These are phyloP conservation scores for Aspergillus intermedius DNA, from an alignment of 2,329 filamentous ascomycete genomes.

Conservation along the genomic window DNA sequence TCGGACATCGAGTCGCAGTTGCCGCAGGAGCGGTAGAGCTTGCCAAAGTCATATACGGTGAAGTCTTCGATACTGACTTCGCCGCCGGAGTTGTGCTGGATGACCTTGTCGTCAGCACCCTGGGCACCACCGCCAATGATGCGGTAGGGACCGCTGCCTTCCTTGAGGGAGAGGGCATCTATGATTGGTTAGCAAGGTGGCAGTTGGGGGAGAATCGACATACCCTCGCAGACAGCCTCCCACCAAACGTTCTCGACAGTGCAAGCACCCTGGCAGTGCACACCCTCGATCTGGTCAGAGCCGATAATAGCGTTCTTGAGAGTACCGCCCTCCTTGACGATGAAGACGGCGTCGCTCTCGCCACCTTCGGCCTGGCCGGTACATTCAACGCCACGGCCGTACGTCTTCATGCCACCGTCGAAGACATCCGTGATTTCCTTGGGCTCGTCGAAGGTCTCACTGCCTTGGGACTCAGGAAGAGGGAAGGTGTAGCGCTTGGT, in stretches of 20 bases:
- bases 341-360: conserved; percentile 40
- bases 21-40: conserved; percentile 46
- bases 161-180: conserved; percentile 37
- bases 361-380: conserved; percentile 40
- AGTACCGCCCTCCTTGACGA: conserved; percentile 37
- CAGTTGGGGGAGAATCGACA: no score
- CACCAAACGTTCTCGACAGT: conserved; percentile 45
- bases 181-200: no score
- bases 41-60: conserved; percentile 44
- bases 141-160: conserved; percentile 28
- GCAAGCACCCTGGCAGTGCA: conserved; percentile 43
- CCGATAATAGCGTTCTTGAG: conserved; percentile 46
- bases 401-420: conserved; percentile 45
- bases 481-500: conserved; percentile 10
- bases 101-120: conserved; percentile 42
- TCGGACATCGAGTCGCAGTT: conserved; percentile 35
- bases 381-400: conserved; percentile 40
- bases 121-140: conserved; percentile 45
- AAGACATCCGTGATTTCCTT: conserved; percentile 39
- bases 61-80: conserved; percentile 33
- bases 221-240: conserved; percentile 40
- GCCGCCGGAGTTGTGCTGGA: conserved; percentile 45
- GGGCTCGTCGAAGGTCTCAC: conserved; percentile 35
- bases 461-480: conserved; percentile 37
- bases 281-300: conserved; percentile 40